phyloP scores from a whole-genome alignment of 345 rosid species.

The Pugionium dolabratum region DNA sequence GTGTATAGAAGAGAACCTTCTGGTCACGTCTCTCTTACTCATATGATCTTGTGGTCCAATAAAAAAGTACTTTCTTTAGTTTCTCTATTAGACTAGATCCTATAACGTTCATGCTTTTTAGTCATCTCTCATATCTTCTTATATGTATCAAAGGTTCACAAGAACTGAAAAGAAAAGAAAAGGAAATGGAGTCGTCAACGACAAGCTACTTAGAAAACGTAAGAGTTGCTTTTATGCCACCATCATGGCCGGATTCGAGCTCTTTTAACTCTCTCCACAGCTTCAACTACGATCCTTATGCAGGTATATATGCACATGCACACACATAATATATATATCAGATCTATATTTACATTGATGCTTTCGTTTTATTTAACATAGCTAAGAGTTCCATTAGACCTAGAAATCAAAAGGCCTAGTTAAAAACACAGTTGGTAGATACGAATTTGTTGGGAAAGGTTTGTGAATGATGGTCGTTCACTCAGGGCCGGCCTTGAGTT shows the following conservation, averaged over 20 bases:
- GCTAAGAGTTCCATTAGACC: neutral
- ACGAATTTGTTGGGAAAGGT: too few species aligned
- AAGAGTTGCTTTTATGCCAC: slow-evolving; percentile 38
- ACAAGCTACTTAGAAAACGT: slow-evolving; percentile 32
- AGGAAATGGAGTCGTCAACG: slow-evolving; percentile 34
- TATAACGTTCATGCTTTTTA: slow-evolving; percentile 1
- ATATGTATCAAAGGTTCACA: slow-evolving; percentile 16
- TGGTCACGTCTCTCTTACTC: slow-evolving; percentile 42
- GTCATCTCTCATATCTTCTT: slow-evolving; percentile 12
- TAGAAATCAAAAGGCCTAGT: neutral
- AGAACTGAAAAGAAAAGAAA: slow-evolving; percentile 10
- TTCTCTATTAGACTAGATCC: slow-evolving; percentile 1
- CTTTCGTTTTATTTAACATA: neutral
- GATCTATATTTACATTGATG: too few species aligned
- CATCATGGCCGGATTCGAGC: slow-evolving; percentile 36
- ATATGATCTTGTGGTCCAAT: slow-evolving; percentile 38
- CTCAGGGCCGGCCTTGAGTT: too few species aligned
- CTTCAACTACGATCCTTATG: slow-evolving; percentile 60
- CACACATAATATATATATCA: too few species aligned
- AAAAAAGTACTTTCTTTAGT: slow-evolving; percentile 5
- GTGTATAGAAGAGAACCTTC: slow-evolving; percentile 30
- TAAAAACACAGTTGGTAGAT: too few species aligned
- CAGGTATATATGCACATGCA: slow-evolving; percentile 64
- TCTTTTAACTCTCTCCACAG: slow-evolving; percentile 65
- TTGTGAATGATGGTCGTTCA: too few species aligned